These are phyloP conservation scores for Emydomyces testavorans DNA, from an alignment of 2,329 filamentous ascomycete genomes.

Conservation along the genomic window DNA sequence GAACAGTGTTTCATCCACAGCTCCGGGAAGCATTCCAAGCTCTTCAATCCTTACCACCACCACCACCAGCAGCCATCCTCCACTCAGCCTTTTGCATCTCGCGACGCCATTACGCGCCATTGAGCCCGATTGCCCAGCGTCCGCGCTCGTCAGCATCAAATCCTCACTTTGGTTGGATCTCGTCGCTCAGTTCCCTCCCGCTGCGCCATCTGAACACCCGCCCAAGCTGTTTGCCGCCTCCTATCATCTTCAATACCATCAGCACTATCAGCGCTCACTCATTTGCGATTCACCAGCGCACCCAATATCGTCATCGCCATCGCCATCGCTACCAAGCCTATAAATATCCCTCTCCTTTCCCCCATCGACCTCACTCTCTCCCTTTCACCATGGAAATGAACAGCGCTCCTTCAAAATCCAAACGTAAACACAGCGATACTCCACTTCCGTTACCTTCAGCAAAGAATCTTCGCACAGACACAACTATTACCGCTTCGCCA, in stretches of 20 bases:
- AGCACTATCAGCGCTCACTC: not conserved
- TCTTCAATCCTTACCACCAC: not conserved
- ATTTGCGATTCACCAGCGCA: not conserved
- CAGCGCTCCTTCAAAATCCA: slow-evolving; percentile 29
- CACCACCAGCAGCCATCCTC: not conserved
- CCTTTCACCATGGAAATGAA: slow-evolving; percentile 38
- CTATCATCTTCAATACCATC: not conserved
- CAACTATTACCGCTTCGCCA: slow-evolving; percentile 24
- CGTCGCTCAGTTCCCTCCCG: not conserved
- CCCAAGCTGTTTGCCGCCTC: slow-evolving; percentile 2
- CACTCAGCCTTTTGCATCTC: not conserved
- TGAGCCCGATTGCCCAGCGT: not conserved
- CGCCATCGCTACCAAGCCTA: not conserved
- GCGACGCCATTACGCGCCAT: not conserved
- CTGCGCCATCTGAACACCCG: not conserved
- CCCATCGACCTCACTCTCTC: not conserved
- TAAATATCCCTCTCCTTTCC: slow-evolving; percentile 5
- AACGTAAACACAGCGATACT: slow-evolving; percentile 46
- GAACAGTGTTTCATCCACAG: not conserved
- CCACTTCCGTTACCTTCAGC: slow-evolving; percentile 40
- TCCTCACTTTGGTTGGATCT: not conserved
- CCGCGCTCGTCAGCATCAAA: not conserved
- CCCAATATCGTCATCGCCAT: not conserved
- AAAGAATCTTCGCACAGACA: slow-evolving; percentile 45
- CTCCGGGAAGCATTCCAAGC: slow-evolving; percentile 1